Conservation (phyloP, 139 green algal species). For the Astrephomene gubernaculifera region DNA sequence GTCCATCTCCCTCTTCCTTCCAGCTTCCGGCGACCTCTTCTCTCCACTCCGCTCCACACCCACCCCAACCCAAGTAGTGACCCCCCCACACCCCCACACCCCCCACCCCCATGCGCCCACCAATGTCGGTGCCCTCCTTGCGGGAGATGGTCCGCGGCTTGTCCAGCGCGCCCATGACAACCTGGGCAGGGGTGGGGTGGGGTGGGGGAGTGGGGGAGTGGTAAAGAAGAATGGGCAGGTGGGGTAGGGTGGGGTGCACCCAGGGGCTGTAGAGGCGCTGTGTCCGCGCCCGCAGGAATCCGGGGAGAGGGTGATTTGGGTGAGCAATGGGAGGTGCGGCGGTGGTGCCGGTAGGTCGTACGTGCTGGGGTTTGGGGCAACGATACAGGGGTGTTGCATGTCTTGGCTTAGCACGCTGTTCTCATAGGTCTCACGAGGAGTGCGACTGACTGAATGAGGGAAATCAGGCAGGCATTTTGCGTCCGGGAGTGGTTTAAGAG, state of each 20-base stretch:
- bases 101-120: slow-evolving; percentile 47
- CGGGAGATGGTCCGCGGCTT: slow-evolving; percentile 77
- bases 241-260: too few relatives aligned
- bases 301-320: background rate
- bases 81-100: slow-evolving; percentile 9
- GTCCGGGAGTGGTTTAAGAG: too few relatives aligned
- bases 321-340: background rate
- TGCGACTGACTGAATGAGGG: too few relatives aligned
- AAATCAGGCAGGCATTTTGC: too few relatives aligned
- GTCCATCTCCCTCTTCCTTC: background rate
- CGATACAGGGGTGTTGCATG: too few relatives aligned
- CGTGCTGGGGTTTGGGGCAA: too few relatives aligned
- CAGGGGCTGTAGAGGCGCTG: too few relatives aligned
- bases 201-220: too few relatives aligned
- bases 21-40: background rate
- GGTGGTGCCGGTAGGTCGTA: background rate
- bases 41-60: slow-evolving; percentile 2
- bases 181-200: slow-evolving; percentile 41
- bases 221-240: too few relatives aligned
- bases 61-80: slow-evolving; percentile 47
- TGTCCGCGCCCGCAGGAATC: too few relatives aligned
- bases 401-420: too few relatives aligned
- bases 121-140: slow-evolving; percentile 82
- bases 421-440: too few relatives aligned
- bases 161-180: slow-evolving; percentile 73